phyloP scores from a whole-genome alignment of 495 filamentous ascomycete species.

The Aspergillus conjunctus region DNA sequence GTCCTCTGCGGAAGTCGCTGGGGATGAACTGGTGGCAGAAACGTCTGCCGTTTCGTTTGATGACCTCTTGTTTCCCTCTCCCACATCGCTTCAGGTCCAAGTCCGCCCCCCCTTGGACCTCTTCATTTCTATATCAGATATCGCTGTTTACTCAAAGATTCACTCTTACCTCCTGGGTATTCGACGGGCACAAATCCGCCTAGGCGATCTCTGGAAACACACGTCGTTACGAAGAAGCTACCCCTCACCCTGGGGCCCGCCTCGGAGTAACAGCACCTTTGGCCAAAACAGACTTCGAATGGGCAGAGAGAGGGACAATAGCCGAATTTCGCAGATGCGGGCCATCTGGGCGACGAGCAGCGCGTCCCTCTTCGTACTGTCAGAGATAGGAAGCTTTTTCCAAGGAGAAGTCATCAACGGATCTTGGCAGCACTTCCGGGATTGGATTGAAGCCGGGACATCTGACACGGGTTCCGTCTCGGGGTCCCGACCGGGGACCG shows the following conservation, averaged over 20 bases:
- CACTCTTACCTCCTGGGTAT: constrained; percentile 85
- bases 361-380: constrained; percentile 82
- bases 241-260: constrained; percentile 67
- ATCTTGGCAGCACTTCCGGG: constrained; percentile 65
- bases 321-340: constrained; percentile 64
- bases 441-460: constrained; percentile 54
- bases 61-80: constrained; percentile 78
- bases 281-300: constrained; percentile 56
- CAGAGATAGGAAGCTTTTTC: constrained; percentile 81
- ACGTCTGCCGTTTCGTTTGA: constrained; percentile 59
- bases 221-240: constrained; percentile 73
- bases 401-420: constrained; percentile 85
- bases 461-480: constrained; percentile 37
- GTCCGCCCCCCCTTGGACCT: constrained; percentile 82
- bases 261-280: constrained; percentile 58
- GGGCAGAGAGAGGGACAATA: constrained; percentile 60
- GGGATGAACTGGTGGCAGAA: constrained; percentile 25
- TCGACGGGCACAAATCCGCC: constrained; percentile 75
- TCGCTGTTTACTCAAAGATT: constrained; percentile 77
- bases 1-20: constrained; percentile 43
- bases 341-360: constrained; percentile 84
- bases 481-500: constrained; percentile 45
- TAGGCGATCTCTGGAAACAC: constrained; percentile 84
- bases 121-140: constrained; percentile 74
- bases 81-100: constrained; percentile 69